Percentiles rank a stretch among this genome's conserved stretches.
Conservation (phyloP, 148 eudicot species). For the Amaranthus cruentus region DNA sequence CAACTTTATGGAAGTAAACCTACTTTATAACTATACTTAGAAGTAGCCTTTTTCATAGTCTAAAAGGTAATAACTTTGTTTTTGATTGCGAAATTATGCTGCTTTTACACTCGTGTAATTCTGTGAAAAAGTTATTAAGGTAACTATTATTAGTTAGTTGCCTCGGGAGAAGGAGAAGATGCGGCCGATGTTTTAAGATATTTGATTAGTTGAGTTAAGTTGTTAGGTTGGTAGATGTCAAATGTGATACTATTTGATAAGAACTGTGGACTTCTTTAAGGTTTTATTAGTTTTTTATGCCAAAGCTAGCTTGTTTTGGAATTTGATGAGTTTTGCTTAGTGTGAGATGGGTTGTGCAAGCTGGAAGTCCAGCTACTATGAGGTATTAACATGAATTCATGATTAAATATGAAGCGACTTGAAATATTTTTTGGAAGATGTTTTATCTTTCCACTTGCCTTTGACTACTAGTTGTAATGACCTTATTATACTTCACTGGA, state of each 20-base stretch:
- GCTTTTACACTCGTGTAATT: constrained; percentile 4
- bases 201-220: neutral
- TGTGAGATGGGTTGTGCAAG: constrained; percentile 16
- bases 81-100: constrained; percentile 4
- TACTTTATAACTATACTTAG: neutral
- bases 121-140: constrained; percentile 10
- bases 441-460: no score
- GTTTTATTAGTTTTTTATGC: neutral
- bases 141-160: constrained; percentile 10
- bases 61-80: constrained; percentile 7
- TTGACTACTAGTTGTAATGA: neutral
- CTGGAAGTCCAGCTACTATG: constrained; percentile 15
- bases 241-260: constrained; percentile 7
- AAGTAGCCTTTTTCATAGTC: constrained; percentile 22
- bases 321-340: constrained; percentile 6
- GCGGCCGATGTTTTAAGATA: neutral
- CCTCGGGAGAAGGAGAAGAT: constrained; percentile 11
- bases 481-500: neutral
- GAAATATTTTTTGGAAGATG: neutral
- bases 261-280: neutral
- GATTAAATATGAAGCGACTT: neutral
- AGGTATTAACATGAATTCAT: neutral
- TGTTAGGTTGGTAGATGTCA: constrained; percentile 12
- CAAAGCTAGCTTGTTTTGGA: constrained; percentile 16
- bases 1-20: constrained; percentile 8